A percentile compares a stretch with the other conserved stretches of the same genome.
Evolutionary conservation across 2,329 filamentous ascomycete genomes (phyloP).

Genomic region (Paraphaeosphaeria minitans): DNA sequence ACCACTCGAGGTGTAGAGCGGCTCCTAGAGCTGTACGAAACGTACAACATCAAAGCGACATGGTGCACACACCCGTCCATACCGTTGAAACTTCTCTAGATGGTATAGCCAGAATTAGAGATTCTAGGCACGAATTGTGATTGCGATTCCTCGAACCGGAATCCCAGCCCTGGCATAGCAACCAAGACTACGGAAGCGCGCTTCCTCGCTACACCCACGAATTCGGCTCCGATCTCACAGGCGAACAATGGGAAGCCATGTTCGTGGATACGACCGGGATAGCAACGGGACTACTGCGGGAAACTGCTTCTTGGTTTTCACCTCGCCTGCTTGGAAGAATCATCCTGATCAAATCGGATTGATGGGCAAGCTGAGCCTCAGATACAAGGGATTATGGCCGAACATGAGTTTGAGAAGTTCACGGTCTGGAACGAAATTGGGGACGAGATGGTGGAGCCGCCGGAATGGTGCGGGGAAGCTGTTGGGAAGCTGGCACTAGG

Average conservation of each 20-base stretch:
- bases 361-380: conserved; percentile 45
- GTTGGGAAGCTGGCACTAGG: conserved; percentile 31
- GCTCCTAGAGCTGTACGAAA: conserved; percentile 72
- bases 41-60: conserved; percentile 72
- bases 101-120: conserved; percentile 62
- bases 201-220: conserved; percentile 57
- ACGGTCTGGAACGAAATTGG: conserved; percentile 30
- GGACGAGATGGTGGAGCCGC: conserved; percentile 32
- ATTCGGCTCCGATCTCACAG: conserved; percentile 15
- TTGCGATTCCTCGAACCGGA: background rate
- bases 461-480: conserved; percentile 28
- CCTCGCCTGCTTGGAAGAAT: conserved; percentile 47
- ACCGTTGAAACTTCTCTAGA: conserved; percentile 69
- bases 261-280: conserved; percentile 40
- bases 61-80: conserved; percentile 68
- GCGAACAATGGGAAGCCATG: conserved; percentile 37
- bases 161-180: background rate
- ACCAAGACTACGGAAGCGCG: background rate
- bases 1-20: conserved; percentile 71
- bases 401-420: conserved; percentile 35
- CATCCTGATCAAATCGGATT: conserved; percentile 41
- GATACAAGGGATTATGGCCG: conserved; percentile 40
- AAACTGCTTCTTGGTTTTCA: conserved; percentile 48
- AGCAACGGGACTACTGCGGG: conserved; percentile 42
- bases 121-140: conserved; percentile 64